Base-by-base conservation (phyloP, 768 basidiomycete species). In the Auricularia cornea region DNA sequence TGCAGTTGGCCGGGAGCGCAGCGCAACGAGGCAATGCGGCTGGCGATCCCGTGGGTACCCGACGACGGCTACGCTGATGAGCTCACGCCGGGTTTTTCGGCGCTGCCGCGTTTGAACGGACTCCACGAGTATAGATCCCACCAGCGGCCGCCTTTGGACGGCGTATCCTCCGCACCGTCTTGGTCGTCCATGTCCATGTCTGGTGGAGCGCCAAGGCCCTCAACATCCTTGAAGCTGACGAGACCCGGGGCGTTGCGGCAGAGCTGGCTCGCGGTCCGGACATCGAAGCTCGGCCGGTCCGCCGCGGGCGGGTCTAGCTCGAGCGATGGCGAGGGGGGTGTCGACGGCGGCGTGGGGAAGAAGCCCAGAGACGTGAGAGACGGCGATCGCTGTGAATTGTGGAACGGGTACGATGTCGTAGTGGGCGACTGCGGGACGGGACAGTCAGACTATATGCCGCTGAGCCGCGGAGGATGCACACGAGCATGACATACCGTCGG, bases 191-290 rank as follows among this genome's bases (percentile, higher is more conserved):
- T 73, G 26, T 78, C 81, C 20, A 31, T 60, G 26, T 61, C 64
- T 0, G 84, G 80, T 16, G 87, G 87, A 23, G 76, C 77, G 0
- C 88, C 88, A 8, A 89, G 77, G 29, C 87, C 87, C 73, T 86
- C 86, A 10, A 89, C 80, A 59, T 79, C 81, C 44, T 84, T 79
- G 62, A 89, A 89, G 20, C 81, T 83, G 38, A 89, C 84, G 66
- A 88, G 88, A 1, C 87, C 87, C 16, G 83, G 78, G 32, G 84
- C 80, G 38, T 79, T 73, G 29, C 77, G 78, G 65, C 86, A 82
- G 62, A 81, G 80, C 33, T 79, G 81, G n/a, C 80, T 80, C 6
- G 88, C 87, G 26, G 78, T 80, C 41, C 83, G 80, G 12, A 83
- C 85, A 68, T 89, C 84, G 77, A 89, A 89, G 3, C 76, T 66